Base-by-base conservation (phyloP, 169 alveolate species). In the Cryptosporidium andersoni region DNA sequence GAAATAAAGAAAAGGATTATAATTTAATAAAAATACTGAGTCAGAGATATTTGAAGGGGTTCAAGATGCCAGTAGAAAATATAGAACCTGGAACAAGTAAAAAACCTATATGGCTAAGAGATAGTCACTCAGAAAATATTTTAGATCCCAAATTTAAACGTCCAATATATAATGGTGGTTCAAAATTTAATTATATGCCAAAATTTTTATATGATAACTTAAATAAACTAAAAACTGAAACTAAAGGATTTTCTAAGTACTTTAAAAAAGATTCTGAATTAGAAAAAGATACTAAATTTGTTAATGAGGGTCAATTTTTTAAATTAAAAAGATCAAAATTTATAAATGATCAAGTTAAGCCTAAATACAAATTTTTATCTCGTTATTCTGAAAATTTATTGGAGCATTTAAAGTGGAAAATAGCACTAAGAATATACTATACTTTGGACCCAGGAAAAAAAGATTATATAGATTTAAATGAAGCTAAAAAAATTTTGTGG, bases 341-440 rank as follows among this genome's bases (percentile, higher is more conserved):
- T 25, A 25, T 25, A 25, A 25, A 25, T 25, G 12, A 8, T 6
- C 85, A 74, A 60, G 85, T 58, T 34, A 36, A 11, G 36, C 60
- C 85, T 34, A 64, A 37, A 74, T 74, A 74, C 47, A 74, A 62
- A 62, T 74, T 34, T 39, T 40, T 74, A 34, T 74, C 85, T 6
- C 85, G 74, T 4, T 74, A 56, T 74, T 74, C 85, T 2, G 85
- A 74, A 62, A 58, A 74, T 74, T 51, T 74, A 16, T 58, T 74
- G 12, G 85, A 74, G 48, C 55, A 68, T 34, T n/a, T 74, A 25
- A 74, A 55, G 43, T 74, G 85, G 85, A 74, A 74, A 58, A 58
- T 74, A 58, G 85, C 85, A 74, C 62, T 74, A 7, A 37, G 85
- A 74, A 74, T 74, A 45, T 74, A 74, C 39, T 74, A 74, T 45